Evolutionary conservation across 768 basidiomycete species (phyloP), one percentile per base, ranked within the genome.

Genomic region (Floccularia luteovirens): DNA sequence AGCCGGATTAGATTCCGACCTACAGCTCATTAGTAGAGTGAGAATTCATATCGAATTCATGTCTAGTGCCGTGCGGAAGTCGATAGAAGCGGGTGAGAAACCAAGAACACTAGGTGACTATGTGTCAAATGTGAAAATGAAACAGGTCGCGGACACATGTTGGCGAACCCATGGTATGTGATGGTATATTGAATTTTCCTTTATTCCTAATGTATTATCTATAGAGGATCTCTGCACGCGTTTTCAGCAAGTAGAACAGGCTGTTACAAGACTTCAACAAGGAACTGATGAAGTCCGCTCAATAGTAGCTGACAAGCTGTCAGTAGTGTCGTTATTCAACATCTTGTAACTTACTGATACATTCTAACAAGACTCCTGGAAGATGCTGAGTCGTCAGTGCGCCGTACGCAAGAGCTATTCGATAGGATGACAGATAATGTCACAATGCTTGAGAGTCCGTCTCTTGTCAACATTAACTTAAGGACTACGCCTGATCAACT

Each of bases 91-190:
- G 0, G 88, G 85, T 2, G 79, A 79, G 41, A 72, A 66, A 40
- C 72, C 72, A 11, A 68, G 88, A 32, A 83, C 81, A 8, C 58
- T 91, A 28, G 85, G 81, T 8, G 86, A 87, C 54, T 91, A 90
- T 57, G 86, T 91, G 19, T 82, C 82, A 12, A 72, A 68, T 47
- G 74, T 66, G 36, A 87, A 81, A 62, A 91, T 91, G 88, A 72
- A 67, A 49, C 74, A 84, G 53, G 88, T 91, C 1, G 83, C 77
- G 2, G 82, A 82, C 12, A 76, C 72, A 3, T 89, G 86, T 61
- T 53, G 63, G 12, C 69, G 71, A 35, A 78, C 81, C 19, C 82
- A 90, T 64, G 75, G 86, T 84, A 43, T 28, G 74, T 63, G 17
- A 17, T 16, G n/a, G n/a, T n/a, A n/a, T n/a, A n/a, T n/a, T n/a